Conservation (phyloP, 2,329 filamentous ascomycete genomes). For the Cryphonectria carpinicola region DNA sequence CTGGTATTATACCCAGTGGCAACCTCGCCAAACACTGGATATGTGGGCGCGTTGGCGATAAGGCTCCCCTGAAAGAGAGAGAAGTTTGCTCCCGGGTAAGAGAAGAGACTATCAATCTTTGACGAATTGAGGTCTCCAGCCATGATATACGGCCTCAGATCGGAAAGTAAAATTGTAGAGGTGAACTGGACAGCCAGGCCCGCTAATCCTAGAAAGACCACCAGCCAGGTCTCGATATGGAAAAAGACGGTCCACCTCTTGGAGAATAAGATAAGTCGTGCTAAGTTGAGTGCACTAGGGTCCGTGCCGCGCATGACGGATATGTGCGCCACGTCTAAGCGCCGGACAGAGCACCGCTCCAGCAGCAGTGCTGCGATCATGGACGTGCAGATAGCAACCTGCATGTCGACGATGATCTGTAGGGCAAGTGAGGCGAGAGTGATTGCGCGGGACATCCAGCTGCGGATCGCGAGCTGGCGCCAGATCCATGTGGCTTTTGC, state of each 20-base stretch:
- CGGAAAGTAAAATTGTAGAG: conserved; percentile 9
- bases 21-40: conserved; percentile 14
- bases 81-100: background rate
- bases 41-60: background rate
- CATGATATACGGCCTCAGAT: conserved; percentile 4
- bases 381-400: conserved; percentile 17
- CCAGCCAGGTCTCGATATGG: conserved; percentile 11
- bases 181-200: conserved; percentile 14
- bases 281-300: background rate
- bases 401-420: background rate
- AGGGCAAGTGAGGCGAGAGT: conserved; percentile 9
- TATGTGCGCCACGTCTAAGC: conserved; percentile 2
- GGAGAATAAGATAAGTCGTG: background rate
- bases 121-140: background rate
- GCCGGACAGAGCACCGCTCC: conserved; percentile 8
- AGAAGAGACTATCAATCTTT: background rate
- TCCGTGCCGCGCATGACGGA: conserved; percentile 16
- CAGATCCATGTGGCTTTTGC: conserved; percentile 12
- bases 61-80: background rate
- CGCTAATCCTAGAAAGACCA: background rate
- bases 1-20: background rate
- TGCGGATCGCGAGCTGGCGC: conserved; percentile 17
- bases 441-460: conserved; percentile 15
- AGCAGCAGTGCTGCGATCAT: conserved; percentile 22
- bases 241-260: conserved; percentile 2